Percentiles rank a stretch among this genome's conserved stretches.
Conservation (phyloP, 805 yeast genomes). For the Ogataea siamensis region DNA sequence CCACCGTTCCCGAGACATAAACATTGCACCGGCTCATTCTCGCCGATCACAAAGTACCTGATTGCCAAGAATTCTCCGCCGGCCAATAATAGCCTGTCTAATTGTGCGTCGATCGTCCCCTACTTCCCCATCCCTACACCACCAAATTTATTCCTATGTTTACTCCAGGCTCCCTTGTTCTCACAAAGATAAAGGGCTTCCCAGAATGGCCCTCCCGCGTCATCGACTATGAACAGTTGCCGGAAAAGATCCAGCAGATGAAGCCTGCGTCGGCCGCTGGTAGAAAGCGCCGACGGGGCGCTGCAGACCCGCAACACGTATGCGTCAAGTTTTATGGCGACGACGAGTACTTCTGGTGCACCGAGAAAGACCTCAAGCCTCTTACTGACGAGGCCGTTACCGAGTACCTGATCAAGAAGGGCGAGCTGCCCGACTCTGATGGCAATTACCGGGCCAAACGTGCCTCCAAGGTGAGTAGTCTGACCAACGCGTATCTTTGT, state of each 20-base stretch:
- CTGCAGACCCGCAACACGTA: conserved; percentile 19
- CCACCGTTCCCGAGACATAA: conserved; percentile 14
- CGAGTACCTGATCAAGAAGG: conserved; percentile 26
- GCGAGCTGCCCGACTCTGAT: conserved; percentile 36
- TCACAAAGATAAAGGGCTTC: conserved; percentile 83
- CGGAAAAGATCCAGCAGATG: conserved; percentile 49
- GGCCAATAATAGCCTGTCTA: conserved; percentile 3
- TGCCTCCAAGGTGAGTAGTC: conserved; percentile 37
- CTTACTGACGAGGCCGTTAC: conserved; percentile 44
- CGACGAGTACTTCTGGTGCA: conserved; percentile 70
- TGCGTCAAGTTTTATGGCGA: conserved; percentile 71
- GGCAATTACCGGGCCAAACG: conserved; percentile 48
- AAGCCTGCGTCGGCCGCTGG: conserved; percentile 44
- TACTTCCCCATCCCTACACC: conserved; percentile 7
- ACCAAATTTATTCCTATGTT: conserved; percentile 9
- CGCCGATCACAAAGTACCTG: conserved; percentile 4
- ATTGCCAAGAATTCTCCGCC: conserved; percentile 7
- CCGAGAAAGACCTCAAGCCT: conserved; percentile 46
- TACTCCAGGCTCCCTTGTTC: conserved; percentile 52
- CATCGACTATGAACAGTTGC: conserved; percentile 57
- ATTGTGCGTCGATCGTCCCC: conserved; percentile 11
- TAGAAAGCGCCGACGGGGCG: conserved; percentile 21
- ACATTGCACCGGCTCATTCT: conserved; percentile 8
- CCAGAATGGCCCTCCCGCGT: conserved; percentile 93
- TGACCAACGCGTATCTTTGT: conserved; percentile 32